Evolutionary conservation across 345 rosid genomes (phyloP), one percentile per base, ranked within the genome.

Genomic region (Eucalyptus leucophloia): DNA sequence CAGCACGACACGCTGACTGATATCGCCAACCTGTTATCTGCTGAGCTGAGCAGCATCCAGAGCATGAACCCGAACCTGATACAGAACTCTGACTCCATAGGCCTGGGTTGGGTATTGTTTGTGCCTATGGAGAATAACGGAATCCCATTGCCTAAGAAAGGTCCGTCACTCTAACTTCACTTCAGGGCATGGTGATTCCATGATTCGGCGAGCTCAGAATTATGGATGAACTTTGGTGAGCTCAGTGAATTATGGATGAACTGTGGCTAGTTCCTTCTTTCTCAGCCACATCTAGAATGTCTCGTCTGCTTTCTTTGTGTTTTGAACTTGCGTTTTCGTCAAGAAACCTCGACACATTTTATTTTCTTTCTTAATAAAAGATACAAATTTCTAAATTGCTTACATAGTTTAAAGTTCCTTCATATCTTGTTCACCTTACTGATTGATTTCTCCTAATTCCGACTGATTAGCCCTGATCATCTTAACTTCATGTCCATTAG

Each of bases 21-120:
- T 82, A 94, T 96, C 21, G 92, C 93, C 17, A 40, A n/a, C 45
- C 88, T 89, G 88, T 88, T 95, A 40, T 90, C 94, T 42, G 90
- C 95, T 53, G 86, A 90, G 18, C 15, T 89, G 4, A 87, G 80
- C 28, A 91, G 86, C 56, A 89, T 94, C 42, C 50, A 88, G 91
- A 90, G 87, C 58, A 69, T 93, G 94, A 96, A 94, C 89, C 17
- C 49, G 2, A 45, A 87, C 87, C 62, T 94, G 89, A 89, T n/a
- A 49, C 54, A 21, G 16, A 87, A 92, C 47, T 89, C 92, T 1
- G 19, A 49, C 56, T 87, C 45, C 89, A 93, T 95, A 45, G 18
- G 44, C 3, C 23, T 65, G 21, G 95, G 92, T 82, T 92, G 93
- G 94, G 93, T 96, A 44, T 90, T 95, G 86, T 95, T 88, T 88